Evolutionary conservation across 2,329 filamentous ascomycete genomes (phyloP).

Genomic region (Neonectria coccinea): DNA sequence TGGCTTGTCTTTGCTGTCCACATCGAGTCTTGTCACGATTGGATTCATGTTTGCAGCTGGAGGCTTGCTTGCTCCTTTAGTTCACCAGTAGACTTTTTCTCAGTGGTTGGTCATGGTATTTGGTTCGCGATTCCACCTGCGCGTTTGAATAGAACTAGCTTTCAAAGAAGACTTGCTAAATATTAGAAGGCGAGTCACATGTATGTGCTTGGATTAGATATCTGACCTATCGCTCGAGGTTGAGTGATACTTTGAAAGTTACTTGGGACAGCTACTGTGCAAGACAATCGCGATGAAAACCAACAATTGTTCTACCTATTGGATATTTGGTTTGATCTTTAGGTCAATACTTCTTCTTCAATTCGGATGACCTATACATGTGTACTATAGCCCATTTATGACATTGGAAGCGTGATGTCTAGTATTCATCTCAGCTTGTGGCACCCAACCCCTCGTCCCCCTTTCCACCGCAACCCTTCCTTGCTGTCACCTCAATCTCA

Average conservation of each 20-base stretch:
- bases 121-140: not conserved
- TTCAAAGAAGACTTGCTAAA: not conserved
- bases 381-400: no score
- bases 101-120: not conserved
- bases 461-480: conserved; percentile 42
- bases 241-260: not conserved
- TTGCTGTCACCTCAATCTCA: conserved; percentile 59
- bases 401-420: not conserved
- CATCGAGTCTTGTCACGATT: conserved; percentile 72
- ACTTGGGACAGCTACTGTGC: not conserved
- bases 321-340: not conserved
- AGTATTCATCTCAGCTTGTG: not conserved
- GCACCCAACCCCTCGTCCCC: not conserved
- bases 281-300: not conserved
- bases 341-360: not conserved
- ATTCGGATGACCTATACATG: not conserved
- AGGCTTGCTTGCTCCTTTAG: conserved; percentile 45
- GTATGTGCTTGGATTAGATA: not conserved
- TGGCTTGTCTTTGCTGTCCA: conserved; percentile 71
- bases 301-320: no score
- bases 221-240: not conserved
- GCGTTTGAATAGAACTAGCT: not conserved
- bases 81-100: conserved; percentile 30
- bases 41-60: conserved; percentile 68
- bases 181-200: not conserved